Conservation (phyloP, 495 filamentous ascomycete species). For the Aspergillus carlsbadensis region DNA sequence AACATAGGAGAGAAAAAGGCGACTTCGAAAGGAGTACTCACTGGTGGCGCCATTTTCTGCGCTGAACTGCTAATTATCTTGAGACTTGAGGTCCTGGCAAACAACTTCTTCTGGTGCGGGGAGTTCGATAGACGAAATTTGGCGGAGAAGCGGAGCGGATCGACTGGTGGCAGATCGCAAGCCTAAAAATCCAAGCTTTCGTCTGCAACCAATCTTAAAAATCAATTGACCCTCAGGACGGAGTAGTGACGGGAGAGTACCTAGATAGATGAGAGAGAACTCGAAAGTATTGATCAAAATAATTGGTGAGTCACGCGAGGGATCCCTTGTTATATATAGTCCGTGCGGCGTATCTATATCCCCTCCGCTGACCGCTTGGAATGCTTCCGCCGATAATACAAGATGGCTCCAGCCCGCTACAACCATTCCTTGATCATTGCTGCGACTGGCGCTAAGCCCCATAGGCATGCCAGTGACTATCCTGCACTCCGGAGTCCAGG, state of each 20-base stretch:
- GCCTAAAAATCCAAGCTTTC: background rate
- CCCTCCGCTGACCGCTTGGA: background rate
- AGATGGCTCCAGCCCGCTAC: no score
- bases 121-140: constrained; percentile 9
- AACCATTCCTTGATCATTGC: no score
- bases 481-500: no score
- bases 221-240: no score
- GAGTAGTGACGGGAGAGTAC: no score
- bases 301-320: background rate
- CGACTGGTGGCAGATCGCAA: constrained; percentile 4
- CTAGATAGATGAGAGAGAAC: no score
- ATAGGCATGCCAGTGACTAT: no score
- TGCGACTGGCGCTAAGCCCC: no score
- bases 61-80: background rate
- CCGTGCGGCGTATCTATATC: background rate
- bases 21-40: constrained; percentile 19
- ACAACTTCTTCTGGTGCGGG: constrained; percentile 12
- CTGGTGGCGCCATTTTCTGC: constrained; percentile 35
- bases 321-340: background rate
- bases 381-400: constrained; percentile 1
- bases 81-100: background rate
- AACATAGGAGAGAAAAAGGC: background rate
- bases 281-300: background rate
- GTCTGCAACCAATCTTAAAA: no score
- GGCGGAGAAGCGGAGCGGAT: constrained; percentile 1